These are phyloP conservation scores for Stachybotrys chartarum DNA, from an alignment of 2,329 filamentous ascomycete genomes.

Conservation along the genomic window DNA sequence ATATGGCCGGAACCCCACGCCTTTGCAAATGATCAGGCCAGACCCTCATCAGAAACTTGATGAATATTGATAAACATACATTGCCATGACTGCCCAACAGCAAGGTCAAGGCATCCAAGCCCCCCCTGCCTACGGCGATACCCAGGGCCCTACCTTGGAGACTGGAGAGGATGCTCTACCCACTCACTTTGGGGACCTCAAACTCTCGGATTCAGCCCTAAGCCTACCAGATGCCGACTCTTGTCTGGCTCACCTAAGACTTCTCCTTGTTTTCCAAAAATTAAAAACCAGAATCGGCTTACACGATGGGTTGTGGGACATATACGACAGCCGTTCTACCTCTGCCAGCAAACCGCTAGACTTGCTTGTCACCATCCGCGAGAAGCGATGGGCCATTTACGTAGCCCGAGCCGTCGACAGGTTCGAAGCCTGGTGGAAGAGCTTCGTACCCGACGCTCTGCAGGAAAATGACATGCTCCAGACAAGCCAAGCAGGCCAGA, in stretches of 20 bases:
- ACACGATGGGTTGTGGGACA: conserved; percentile 52
- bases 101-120: no score
- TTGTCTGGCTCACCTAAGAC: conserved; percentile 48
- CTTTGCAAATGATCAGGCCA: no score
- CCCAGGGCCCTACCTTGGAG: not conserved
- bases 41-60: no score
- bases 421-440: conserved; percentile 53
- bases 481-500: not conserved
- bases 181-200: not conserved
- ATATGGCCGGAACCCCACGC: no score
- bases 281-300: conserved; percentile 54
- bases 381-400: conserved; percentile 63
- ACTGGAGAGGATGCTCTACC: not conserved
- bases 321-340: conserved; percentile 36
- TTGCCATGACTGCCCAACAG: not conserved
- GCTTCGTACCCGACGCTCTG: conserved; percentile 5
- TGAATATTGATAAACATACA: not conserved
- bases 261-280: conserved; percentile 56
- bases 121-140: not conserved
- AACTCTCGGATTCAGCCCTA: not conserved
- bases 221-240: not conserved
- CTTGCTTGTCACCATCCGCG: conserved; percentile 43
- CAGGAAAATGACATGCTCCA: conserved; percentile 7
- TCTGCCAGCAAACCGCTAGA: conserved; percentile 12
- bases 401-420: conserved; percentile 56